A percentile compares a stretch with the other conserved stretches of the same genome.
phyloP scores from a whole-genome alignment of 805 yeast genomes.

The Kodamaea jinghongensis region DNA sequence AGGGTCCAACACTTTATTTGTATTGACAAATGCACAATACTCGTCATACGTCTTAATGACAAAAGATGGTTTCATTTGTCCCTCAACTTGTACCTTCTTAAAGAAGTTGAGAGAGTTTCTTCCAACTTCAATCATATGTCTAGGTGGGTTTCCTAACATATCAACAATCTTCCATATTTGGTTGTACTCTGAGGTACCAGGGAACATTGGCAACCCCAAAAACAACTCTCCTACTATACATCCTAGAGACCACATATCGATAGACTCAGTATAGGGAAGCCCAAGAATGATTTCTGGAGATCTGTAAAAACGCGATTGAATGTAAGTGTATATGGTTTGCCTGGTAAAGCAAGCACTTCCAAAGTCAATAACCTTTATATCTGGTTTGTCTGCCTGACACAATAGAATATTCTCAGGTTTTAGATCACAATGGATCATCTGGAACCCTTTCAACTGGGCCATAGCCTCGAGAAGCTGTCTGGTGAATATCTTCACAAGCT shows the following conservation, averaged over 20 bases:
- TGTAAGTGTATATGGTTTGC: conserved; percentile 85
- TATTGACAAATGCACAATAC: conserved; percentile 26
- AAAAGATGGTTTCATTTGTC: conserved; percentile 28
- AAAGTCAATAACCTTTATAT: conserved; percentile 90
- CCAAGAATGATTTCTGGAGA: conserved; percentile 95
- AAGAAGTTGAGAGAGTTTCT: conserved; percentile 72
- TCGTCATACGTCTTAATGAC: conserved; percentile 35
- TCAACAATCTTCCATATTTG: conserved; percentile 80
- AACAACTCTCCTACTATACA: conserved; percentile 89
- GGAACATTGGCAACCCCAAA: conserved; percentile 88
- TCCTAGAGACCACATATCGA: conserved; percentile 97
- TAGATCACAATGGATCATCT: conserved; percentile 91
- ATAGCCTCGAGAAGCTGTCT: conserved; percentile 80
- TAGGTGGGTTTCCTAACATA: conserved; percentile 83
- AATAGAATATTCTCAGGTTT: conserved; percentile 93
- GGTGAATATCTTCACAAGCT: conserved; percentile 73
- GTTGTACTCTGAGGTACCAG: conserved; percentile 92
- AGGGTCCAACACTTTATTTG: conserved; percentile 24
- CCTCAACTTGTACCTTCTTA: conserved; percentile 35
- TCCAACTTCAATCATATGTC: conserved; percentile 97
- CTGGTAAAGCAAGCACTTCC: conserved; percentile 94
- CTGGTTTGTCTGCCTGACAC: conserved; percentile 76
- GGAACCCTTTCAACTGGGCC: conserved; percentile 73
- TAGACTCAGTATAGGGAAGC: conserved; percentile 85
- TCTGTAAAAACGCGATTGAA: conserved; percentile 89